Percentiles rank a stretch among this genome's conserved stretches.
These are phyloP conservation scores for Kingdonia uniflora DNA, from an alignment of 164 flowering plant genomes.

Conservation along the genomic window DNA sequence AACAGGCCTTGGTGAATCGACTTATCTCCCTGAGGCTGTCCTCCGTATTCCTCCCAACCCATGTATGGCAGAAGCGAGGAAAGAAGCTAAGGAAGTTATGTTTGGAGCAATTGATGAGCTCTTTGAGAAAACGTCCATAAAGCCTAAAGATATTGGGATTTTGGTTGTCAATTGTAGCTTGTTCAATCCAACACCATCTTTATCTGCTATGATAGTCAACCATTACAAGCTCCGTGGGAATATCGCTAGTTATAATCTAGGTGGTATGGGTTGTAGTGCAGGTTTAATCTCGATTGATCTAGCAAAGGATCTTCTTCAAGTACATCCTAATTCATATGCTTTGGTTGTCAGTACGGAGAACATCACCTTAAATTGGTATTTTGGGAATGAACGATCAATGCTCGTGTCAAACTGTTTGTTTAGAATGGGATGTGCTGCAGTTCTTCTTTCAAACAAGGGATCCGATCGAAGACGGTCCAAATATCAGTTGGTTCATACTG, in stretches of 20 bases:
- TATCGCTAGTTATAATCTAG: constrained; percentile 51
- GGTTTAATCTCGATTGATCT: constrained; percentile 72
- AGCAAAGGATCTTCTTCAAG: constrained; percentile 72
- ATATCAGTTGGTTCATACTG: constrained; percentile 65
- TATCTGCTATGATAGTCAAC: constrained; percentile 74
- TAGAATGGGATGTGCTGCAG: constrained; percentile 80
- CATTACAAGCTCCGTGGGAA: constrained; percentile 80
- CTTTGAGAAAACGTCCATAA: constrained; percentile 42
- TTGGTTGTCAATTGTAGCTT: constrained; percentile 68
- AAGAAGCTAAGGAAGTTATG: constrained; percentile 69
- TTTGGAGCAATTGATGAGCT: constrained; percentile 71
- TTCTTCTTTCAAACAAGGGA: constrained; percentile 58
- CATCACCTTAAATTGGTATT: constrained; percentile 75
- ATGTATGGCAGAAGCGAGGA: constrained; percentile 68
- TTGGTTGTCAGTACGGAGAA: constrained; percentile 70
- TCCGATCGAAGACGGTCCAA: constrained; percentile 55
- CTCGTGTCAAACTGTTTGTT: constrained; percentile 79
- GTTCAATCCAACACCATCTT: constrained; percentile 80
- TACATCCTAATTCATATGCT: constrained; percentile 73
- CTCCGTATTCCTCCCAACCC: constrained; percentile 70
- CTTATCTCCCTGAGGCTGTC: constrained; percentile 68
- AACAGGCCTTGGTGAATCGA: constrained; percentile 70
- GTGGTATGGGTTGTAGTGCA: constrained; percentile 88
- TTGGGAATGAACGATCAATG: constrained; percentile 78
- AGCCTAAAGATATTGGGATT: constrained; percentile 67